A percentile compares a stretch with the other conserved stretches of the same genome.
These are phyloP conservation scores for Colletotrichum horii DNA, from an alignment of 2,329 filamentous ascomycete genomes.

Conservation along the genomic window DNA sequence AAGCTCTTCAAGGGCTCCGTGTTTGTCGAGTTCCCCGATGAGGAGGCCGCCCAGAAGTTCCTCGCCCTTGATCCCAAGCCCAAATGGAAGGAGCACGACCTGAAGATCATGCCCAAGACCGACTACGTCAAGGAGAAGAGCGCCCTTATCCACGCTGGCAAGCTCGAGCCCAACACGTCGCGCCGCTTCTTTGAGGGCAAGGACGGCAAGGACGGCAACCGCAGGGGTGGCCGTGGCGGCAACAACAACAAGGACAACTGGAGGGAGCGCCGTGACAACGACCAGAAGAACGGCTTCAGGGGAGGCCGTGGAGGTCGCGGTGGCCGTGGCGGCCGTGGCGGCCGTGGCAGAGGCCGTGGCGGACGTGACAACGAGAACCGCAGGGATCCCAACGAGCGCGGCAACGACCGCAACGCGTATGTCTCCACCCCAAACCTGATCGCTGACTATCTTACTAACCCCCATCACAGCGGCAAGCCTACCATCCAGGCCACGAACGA, in stretches of 20 bases:
- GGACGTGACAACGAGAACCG: constrained; percentile 41
- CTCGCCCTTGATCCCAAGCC: constrained; percentile 80
- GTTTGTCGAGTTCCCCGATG: constrained; percentile 88
- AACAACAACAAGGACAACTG: constrained; percentile 57
- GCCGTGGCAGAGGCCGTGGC: constrained; percentile 47
- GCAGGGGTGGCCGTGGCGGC: constrained; percentile 39
- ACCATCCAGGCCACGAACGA: constrained; percentile 52
- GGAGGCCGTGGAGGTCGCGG: constrained; percentile 48
- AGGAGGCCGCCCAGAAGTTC: constrained; percentile 82
- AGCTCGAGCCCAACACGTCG: constrained; percentile 62
- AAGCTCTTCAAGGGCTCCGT: constrained; percentile 93
- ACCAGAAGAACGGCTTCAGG: constrained; percentile 63
- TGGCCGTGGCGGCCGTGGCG: constrained; percentile 39
- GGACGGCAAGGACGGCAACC: constrained; percentile 32
- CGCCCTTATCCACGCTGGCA: constrained; percentile 73
- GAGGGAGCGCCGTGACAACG: constrained; percentile 68
- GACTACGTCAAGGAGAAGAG: constrained; percentile 84
- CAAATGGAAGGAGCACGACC: constrained; percentile 79
- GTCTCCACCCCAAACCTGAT: constrained; percentile 7
- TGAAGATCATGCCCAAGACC: constrained; percentile 86
- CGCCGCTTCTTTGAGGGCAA: constrained; percentile 56
- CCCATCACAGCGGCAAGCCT: constrained; percentile 35
- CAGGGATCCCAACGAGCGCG: constrained; percentile 34
- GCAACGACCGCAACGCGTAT: constrained; percentile 37
- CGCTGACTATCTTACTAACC: constrained; percentile 1